Conservation (phyloP, 257 asterid species). For the Rubia yunnanensis region DNA sequence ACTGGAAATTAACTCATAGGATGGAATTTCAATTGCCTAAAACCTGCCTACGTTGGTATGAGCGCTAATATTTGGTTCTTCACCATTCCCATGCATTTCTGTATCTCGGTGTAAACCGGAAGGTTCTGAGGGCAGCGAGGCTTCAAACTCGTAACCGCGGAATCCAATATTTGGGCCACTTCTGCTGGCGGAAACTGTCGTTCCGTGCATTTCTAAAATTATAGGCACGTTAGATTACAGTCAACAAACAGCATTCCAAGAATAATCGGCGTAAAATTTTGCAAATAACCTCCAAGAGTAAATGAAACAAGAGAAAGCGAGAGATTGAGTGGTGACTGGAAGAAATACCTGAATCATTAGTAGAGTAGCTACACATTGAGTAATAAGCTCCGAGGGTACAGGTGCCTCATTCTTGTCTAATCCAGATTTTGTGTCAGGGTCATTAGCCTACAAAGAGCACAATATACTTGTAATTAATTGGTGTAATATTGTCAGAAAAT, state of each 20-base stretch:
- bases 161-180: constrained; percentile 82
- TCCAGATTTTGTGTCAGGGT: constrained; percentile 30
- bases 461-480: constrained; percentile 9
- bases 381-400: constrained; percentile 68
- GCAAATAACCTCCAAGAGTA: not conserved
- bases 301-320: not conserved
- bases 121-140: constrained; percentile 75
- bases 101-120: constrained; percentile 74
- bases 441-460: constrained; percentile 40
- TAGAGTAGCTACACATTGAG: constrained; percentile 70
- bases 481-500: constrained; percentile 10
- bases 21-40: not conserved
- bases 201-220: constrained; percentile 85
- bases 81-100: constrained; percentile 90
- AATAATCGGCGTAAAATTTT: not conserved
- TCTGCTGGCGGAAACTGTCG: constrained; percentile 90
- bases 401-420: constrained; percentile 42
- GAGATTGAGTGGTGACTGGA: too few species aligned
- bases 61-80: constrained; percentile 91
- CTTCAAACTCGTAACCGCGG: constrained; percentile 71
- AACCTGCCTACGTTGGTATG: constrained; percentile 49
- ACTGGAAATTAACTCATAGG: not conserved
- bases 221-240: not conserved
- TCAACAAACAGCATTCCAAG: not conserved
- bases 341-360: constrained; percentile 68